Evolutionary conservation across 805 yeast species (phyloP).

Genomic region (Millerozyma miso): DNA sequence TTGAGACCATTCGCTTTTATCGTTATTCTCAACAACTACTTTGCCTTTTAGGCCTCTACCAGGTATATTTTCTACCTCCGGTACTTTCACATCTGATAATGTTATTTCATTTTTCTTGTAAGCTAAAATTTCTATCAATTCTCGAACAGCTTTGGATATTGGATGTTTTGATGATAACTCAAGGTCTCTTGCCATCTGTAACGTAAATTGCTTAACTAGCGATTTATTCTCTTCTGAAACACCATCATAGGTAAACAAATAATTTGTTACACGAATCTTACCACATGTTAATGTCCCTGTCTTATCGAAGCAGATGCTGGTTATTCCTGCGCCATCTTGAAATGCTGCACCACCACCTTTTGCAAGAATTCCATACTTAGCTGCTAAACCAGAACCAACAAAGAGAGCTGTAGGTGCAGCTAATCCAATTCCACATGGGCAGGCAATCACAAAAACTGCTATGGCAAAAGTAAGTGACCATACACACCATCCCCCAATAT

Average conservation of each 20-base stretch:
- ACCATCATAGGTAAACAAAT: slow-evolving; percentile 20
- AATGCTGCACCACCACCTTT: slow-evolving; percentile 82
- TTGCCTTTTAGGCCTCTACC: slow-evolving; percentile 59
- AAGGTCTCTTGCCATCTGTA: slow-evolving; percentile 53
- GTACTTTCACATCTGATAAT: slow-evolving; percentile 34
- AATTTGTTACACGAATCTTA: slow-evolving; percentile 53
- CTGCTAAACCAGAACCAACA: slow-evolving; percentile 77
- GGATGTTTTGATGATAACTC: slow-evolving; percentile 70
- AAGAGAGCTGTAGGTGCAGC: slow-evolving; percentile 84
- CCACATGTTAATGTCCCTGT: slow-evolving; percentile 78
- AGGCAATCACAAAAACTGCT: slow-evolving; percentile 77
- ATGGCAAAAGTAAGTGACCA: slow-evolving; percentile 79
- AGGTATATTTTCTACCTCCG: slow-evolving; percentile 48
- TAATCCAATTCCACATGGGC: slow-evolving; percentile 82
- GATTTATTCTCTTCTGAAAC: slow-evolving; percentile 10
- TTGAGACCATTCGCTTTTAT: slow-evolving; percentile 26
- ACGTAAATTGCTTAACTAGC: slow-evolving; percentile 17
- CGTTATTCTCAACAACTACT: slow-evolving; percentile 19
- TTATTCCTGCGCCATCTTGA: slow-evolving; percentile 65
- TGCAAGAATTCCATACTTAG: slow-evolving; percentile 69
- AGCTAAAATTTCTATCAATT: slow-evolving; percentile 29
- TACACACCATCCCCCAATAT: slow-evolving; percentile 69
- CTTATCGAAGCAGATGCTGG: slow-evolving; percentile 70
- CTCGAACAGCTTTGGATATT: slow-evolving; percentile 53
- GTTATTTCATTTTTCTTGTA: slow-evolving; percentile 13